Conservation (phyloP, 768 basidiomycete genomes). For the Flagelloscypha sp. region DNA sequence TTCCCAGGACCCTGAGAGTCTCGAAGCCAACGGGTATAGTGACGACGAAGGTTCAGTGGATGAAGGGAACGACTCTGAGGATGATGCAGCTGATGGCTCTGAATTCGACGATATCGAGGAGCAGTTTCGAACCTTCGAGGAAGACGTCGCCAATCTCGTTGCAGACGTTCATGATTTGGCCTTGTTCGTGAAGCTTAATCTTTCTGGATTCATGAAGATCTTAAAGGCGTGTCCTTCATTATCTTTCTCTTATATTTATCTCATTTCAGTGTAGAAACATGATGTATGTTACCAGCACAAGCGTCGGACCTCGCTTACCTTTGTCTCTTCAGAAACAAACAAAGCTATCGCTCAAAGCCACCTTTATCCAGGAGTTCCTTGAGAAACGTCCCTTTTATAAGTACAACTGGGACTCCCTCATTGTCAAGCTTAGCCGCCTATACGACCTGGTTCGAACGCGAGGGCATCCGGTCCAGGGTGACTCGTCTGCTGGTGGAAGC, state of each 20-base stretch:
- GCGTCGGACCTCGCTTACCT: slow-evolving; percentile 7
- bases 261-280: slow-evolving; percentile 67
- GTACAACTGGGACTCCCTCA: slow-evolving; percentile 92
- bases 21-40: slow-evolving; percentile 37
- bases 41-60: slow-evolving; percentile 70
- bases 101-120: slow-evolving; percentile 77
- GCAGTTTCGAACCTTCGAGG: slow-evolving; percentile 79
- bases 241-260: slow-evolving; percentile 4
- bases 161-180: slow-evolving; percentile 90
- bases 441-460: slow-evolving; percentile 94
- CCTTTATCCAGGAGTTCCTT: slow-evolving; percentile 86
- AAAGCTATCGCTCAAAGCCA: slow-evolving; percentile 65
- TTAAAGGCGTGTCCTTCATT: slow-evolving; percentile 55
- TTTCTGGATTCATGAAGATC: slow-evolving; percentile 98
- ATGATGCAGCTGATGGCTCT: slow-evolving; percentile 37
- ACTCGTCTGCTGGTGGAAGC: slow-evolving; percentile 86
- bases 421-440: slow-evolving; percentile 90
- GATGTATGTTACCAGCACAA: slow-evolving; percentile 46
- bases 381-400: slow-evolving; percentile 95
- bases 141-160: slow-evolving; percentile 90
- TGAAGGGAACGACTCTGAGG: slow-evolving; percentile 42
- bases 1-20: slow-evolving; percentile 48
- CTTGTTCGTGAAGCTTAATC: slow-evolving; percentile 92
- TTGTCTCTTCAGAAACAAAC: slow-evolving; percentile 77
- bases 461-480: slow-evolving; percentile 90